Conservation (phyloP, 495 filamentous ascomycete genomes). For the Hypoxylon lenormandii region DNA sequence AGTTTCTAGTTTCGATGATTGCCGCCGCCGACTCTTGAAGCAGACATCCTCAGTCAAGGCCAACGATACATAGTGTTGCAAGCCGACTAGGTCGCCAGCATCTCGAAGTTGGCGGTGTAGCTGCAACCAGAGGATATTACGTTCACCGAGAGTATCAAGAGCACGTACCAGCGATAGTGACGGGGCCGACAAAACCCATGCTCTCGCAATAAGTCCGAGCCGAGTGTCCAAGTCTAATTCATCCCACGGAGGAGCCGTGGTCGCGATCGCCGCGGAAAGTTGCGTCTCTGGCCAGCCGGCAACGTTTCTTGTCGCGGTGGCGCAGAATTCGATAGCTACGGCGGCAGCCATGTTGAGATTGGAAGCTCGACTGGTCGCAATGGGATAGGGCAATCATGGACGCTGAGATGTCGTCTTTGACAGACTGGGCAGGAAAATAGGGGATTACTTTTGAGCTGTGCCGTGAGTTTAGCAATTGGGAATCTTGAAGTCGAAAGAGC, state of each 20-base stretch:
- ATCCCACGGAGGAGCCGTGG: slow-evolving; percentile 52
- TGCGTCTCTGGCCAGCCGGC: slow-evolving; percentile 43
- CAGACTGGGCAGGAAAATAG: slow-evolving; percentile 15
- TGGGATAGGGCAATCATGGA: slow-evolving; percentile 59
- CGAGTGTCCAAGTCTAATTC: slow-evolving; percentile 55
- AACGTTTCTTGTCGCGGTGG: slow-evolving; percentile 49
- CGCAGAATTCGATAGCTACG: slow-evolving; percentile 52
- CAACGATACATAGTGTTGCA: neutral
- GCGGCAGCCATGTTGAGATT: slow-evolving; percentile 61
- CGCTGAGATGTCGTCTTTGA: slow-evolving; percentile 46
- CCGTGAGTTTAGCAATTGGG: slow-evolving; percentile 25
- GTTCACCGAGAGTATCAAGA: slow-evolving; percentile 17
- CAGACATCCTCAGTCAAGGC: slow-evolving; percentile 8
- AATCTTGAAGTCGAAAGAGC: neutral
- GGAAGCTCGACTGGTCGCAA: slow-evolving; percentile 53
- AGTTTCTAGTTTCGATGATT: slow-evolving; percentile 44
- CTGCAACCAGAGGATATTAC: slow-evolving; percentile 38
- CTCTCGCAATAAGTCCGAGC: slow-evolving; percentile 52
- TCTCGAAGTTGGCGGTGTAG: slow-evolving; percentile 16
- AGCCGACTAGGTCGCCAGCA: slow-evolving; percentile 2
- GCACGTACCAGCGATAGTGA: slow-evolving; percentile 42
- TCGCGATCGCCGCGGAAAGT: slow-evolving; percentile 44
- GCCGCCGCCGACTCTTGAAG: slow-evolving; percentile 20
- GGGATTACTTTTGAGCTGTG: slow-evolving; percentile 14
- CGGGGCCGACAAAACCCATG: slow-evolving; percentile 51